Evolutionary conservation across 2,329 filamentous ascomycete genomes (phyloP).

Genomic region (Amphichorda felina): DNA sequence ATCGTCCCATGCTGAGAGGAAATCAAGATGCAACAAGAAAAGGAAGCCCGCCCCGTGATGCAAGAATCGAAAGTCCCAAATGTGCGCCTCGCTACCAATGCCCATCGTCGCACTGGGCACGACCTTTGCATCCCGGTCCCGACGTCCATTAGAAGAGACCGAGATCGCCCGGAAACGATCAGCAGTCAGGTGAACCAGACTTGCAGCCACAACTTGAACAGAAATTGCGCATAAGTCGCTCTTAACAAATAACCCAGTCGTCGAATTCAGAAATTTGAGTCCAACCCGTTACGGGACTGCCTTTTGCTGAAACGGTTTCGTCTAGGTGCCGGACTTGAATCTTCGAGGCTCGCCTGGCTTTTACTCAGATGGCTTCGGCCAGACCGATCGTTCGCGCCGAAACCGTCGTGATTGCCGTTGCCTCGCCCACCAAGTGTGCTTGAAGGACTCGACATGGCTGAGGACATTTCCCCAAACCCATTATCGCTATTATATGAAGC

Average conservation of each 20-base stretch:
- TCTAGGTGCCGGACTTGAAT: conserved; percentile 30
- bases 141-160: too few relatives aligned
- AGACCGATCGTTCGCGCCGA: conserved; percentile 35
- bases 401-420: conserved; percentile 36
- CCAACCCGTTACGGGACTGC: conserved; percentile 88
- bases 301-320: conserved; percentile 75
- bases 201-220: too few relatives aligned
- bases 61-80: conserved; percentile 13
- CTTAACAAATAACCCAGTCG: not conserved
- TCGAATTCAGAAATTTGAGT: conserved; percentile 60
- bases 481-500: conserved; percentile 57
- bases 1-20: too few relatives aligned
- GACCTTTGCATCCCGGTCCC: too few relatives aligned
- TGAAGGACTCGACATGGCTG: conserved; percentile 62
- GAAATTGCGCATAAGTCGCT: not conserved
- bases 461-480: conserved; percentile 56
- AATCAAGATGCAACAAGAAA: not conserved
- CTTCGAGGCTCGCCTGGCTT: conserved; percentile 43
- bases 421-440: conserved; percentile 55
- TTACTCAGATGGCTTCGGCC: conserved; percentile 48
- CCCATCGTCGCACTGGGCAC: conserved; percentile 13
- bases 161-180: too few relatives aligned
- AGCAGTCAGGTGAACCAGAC: too few relatives aligned
- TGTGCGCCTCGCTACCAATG: conserved; percentile 21
- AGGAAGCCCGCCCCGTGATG: conserved; percentile 9